A percentile compares a stretch with the other conserved stretches of the same genome.
Conservation (phyloP, 1,284 basidiomycete genomes). For the Trametes sp. region DNA sequence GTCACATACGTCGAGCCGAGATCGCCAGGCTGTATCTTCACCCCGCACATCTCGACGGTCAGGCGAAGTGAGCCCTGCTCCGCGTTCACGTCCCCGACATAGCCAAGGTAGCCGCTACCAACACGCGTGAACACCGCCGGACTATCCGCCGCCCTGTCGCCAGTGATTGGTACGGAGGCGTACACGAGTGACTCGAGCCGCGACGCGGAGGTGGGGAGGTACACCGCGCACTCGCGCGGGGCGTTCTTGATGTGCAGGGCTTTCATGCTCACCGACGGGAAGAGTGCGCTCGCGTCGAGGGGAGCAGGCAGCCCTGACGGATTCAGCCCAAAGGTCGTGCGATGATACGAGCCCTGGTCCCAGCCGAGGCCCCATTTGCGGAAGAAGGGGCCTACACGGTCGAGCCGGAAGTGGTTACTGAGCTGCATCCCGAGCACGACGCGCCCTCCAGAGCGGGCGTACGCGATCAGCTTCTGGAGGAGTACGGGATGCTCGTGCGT, state of each 20-base stretch:
- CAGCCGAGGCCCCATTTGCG: constrained; percentile 27
- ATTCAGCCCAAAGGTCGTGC: constrained; percentile 32
- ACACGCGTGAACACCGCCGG: constrained; percentile 30
- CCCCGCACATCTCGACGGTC: constrained; percentile 34
- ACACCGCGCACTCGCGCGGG: constrained; percentile 22
- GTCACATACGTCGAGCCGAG: constrained; percentile 18
- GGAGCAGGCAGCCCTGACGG: constrained; percentile 29
- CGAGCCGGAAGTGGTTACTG: constrained; percentile 16
- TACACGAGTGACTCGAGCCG: constrained; percentile 27
- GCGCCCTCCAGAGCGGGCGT: constrained; percentile 24
- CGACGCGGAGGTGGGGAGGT: constrained; percentile 25
- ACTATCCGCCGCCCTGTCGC: constrained; percentile 22
- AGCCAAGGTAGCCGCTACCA: constrained; percentile 31
- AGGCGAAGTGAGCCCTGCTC: constrained; percentile 30
- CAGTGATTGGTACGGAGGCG: constrained; percentile 10
- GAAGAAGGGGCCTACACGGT: constrained; percentile 14
- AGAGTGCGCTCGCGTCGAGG: constrained; percentile 20
- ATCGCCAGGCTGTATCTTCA: constrained; percentile 27
- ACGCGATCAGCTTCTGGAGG: constrained; percentile 17
- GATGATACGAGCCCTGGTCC: constrained; percentile 27
- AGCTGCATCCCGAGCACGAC: constrained; percentile 30
- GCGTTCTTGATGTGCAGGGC: constrained; percentile 28
- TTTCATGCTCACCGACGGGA: constrained; percentile 30
- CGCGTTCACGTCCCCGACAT: constrained; percentile 34
- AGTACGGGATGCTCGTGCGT: constrained; percentile 1